These are phyloP conservation scores for Gastrolobium bilobum DNA, from an alignment of 306 rosid species.

Conservation along the genomic window DNA sequence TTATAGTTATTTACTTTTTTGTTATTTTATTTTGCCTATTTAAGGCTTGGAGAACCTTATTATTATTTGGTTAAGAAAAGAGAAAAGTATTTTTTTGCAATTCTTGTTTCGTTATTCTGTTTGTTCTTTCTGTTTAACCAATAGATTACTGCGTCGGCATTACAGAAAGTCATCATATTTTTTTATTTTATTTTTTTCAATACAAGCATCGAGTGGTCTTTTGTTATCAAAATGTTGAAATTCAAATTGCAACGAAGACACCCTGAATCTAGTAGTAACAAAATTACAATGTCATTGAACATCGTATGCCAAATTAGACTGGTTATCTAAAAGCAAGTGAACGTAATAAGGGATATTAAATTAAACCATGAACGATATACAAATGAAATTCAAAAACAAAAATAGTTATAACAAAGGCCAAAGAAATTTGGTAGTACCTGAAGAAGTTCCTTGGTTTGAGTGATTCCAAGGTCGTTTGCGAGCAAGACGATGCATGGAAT, in stretches of 20 bases:
- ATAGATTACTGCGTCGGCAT: no score
- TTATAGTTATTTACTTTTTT: no score
- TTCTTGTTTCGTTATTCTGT: no score
- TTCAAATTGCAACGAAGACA: background rate
- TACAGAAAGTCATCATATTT: background rate
- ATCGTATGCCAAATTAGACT: background rate
- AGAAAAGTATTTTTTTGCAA: no score
- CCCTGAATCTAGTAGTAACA: background rate
- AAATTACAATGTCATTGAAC: background rate
- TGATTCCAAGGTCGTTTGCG: slow-evolving; percentile 54
- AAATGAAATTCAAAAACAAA: background rate
- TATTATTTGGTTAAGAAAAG: no score
- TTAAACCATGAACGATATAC: background rate
- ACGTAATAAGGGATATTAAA: no score
- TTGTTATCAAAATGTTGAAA: background rate
- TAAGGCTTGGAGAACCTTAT: no score
- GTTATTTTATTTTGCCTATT: no score
- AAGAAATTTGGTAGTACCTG: slow-evolving; percentile 50
- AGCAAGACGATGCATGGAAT: slow-evolving; percentile 21
- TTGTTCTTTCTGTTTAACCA: no score
- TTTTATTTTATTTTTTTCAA: background rate
- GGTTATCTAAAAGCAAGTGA: background rate
- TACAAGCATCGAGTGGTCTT: background rate
- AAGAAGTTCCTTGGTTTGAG: slow-evolving; percentile 47
- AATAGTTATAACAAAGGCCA: no score